Evolutionary conservation across 2,329 filamentous ascomycete species (phyloP).

Genomic region (Neophaeococcomyces aloes): DNA sequence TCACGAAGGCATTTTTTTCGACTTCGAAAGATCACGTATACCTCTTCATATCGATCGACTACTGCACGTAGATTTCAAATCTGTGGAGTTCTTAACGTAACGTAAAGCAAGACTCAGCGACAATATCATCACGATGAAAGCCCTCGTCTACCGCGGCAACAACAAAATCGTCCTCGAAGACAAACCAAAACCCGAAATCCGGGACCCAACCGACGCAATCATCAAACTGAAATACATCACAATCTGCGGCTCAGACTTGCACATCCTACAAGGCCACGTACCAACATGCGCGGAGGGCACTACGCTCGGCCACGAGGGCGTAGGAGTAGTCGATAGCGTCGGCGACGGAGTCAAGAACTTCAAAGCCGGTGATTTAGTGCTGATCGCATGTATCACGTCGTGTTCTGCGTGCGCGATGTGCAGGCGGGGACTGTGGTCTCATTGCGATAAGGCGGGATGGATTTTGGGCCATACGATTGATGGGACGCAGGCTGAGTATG

Average conservation of each 20-base stretch:
- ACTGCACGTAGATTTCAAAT: no score
- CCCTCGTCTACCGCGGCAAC: constrained; percentile 35
- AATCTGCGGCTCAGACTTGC: constrained; percentile 47
- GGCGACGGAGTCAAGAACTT: constrained; percentile 38
- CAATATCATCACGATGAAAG: constrained; percentile 39
- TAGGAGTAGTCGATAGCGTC: constrained; percentile 38
- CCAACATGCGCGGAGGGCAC: constrained; percentile 37
- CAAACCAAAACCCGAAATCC: constrained; percentile 33
- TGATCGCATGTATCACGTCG: constrained; percentile 43
- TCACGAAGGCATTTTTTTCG: no score
- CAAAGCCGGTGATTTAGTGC: constrained; percentile 41
- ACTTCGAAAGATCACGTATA: no score
- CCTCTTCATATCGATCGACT: no score
- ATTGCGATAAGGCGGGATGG: constrained; percentile 47
- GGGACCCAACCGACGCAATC: constrained; percentile 38
- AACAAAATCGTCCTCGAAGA: constrained; percentile 32
- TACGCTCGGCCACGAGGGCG: constrained; percentile 44
- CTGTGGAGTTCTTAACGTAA: no score
- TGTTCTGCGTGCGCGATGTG: constrained; percentile 45
- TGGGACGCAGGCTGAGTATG: constrained; percentile 49
- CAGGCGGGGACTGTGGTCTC: constrained; percentile 41
- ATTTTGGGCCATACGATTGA: constrained; percentile 43
- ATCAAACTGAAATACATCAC: constrained; percentile 36
- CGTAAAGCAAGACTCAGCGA: no score
- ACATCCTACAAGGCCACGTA: constrained; percentile 47